phyloP scores from a whole-genome alignment of 176 grass and related monocot genomes.

The Juncus effusus region DNA sequence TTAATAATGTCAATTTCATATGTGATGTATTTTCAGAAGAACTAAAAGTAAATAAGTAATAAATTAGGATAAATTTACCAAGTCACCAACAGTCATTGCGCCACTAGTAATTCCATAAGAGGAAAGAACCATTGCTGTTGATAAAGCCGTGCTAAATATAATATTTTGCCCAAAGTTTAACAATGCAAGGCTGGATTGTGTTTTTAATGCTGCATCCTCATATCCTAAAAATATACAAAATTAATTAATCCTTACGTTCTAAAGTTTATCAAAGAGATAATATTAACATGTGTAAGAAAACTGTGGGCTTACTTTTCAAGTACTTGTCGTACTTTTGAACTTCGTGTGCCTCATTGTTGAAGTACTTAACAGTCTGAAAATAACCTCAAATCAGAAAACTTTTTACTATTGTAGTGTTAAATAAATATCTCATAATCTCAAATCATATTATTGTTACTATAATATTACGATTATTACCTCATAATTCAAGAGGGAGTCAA shows the following conservation, averaged over 20 bases:
- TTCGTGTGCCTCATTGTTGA: constrained; percentile 95
- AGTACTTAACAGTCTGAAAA: constrained; percentile 93
- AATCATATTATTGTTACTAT: background rate
- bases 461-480: constrained; percentile 62
- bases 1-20: constrained; percentile 26
- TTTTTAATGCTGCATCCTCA: constrained; percentile 86
- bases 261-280: constrained; percentile 29
- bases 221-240: constrained; percentile 52
- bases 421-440: background rate
- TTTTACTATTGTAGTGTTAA: constrained; percentile 13
- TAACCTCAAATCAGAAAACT: constrained; percentile 29
- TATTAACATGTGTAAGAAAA: constrained; percentile 5
- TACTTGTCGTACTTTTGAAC: constrained; percentile 91
- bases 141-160: constrained; percentile 92
- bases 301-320: constrained; percentile 75
- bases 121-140: constrained; percentile 90
- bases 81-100: constrained; percentile 92
- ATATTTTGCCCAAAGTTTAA: constrained; percentile 93
- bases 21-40: constrained; percentile 2
- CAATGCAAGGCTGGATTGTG: constrained; percentile 91
- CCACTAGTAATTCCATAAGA: constrained; percentile 97
- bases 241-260: constrained; percentile 18
- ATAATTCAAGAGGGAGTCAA: constrained; percentile 94
- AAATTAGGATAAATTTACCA: constrained; percentile 54
- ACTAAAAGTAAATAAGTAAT: constrained; percentile 8